Conservation (phyloP, 306 rosid species). For the Castanopsis chinensis region DNA sequence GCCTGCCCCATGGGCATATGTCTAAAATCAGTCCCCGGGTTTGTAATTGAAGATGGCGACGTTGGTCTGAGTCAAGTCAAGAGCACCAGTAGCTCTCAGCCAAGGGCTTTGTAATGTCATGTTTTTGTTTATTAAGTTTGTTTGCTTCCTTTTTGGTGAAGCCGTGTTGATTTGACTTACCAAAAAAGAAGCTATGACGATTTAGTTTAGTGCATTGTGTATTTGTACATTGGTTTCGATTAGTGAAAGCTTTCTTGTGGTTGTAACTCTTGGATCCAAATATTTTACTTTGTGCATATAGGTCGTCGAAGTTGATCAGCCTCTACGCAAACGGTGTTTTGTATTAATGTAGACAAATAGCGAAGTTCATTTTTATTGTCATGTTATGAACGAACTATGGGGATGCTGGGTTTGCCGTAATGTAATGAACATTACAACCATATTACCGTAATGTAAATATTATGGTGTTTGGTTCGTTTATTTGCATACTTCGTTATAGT, state of each 20-base stretch:
- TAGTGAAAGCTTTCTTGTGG: conserved; percentile 56
- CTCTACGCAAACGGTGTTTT: too few relatives aligned
- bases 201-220: conserved; percentile 37
- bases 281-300: background rate
- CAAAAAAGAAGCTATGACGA: background rate
- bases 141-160: conserved; percentile 61
- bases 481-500: too few relatives aligned
- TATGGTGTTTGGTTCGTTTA: too few relatives aligned
- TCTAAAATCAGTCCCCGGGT: conserved; percentile 40
- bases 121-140: conserved; percentile 43
- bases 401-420: too few relatives aligned
- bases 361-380: too few relatives aligned
- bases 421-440: too few relatives aligned
- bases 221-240: conserved; percentile 58
- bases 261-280: conserved; percentile 18
- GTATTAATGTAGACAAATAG: too few relatives aligned
- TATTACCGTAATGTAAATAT: too few relatives aligned
- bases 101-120: conserved; percentile 43
- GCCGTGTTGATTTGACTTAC: conserved; percentile 47
- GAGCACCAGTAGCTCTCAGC: conserved; percentile 37
- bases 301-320: too few relatives aligned
- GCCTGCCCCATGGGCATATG: conserved; percentile 57
- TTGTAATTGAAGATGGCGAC: conserved; percentile 60
- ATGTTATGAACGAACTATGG: too few relatives aligned
- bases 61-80: conserved; percentile 43